Evolutionary conservation across 176 grass and related monocot species (phyloP).

Genomic region (Eleusine coracana): DNA sequence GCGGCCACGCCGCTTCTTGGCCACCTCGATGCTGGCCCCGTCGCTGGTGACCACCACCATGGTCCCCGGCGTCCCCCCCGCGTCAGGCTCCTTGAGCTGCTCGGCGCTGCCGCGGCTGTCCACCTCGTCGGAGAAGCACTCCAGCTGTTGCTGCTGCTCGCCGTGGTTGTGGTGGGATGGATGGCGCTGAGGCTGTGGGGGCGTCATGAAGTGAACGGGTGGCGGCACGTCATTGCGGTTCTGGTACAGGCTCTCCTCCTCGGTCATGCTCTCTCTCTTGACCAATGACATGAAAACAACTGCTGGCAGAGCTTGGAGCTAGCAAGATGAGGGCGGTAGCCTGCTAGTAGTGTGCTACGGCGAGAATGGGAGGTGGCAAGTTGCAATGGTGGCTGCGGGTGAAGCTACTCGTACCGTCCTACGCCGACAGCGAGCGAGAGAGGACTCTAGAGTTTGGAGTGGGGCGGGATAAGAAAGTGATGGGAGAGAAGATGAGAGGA

Average conservation of each 20-base stretch:
- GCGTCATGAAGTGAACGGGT: slow-evolving; percentile 38
- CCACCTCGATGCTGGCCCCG: slow-evolving; percentile 73
- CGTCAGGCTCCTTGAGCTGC: slow-evolving; percentile 36
- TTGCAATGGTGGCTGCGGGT: slow-evolving; percentile 8
- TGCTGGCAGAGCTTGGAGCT: background rate
- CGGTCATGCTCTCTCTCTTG: slow-evolving; percentile 42
- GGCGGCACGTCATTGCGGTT: slow-evolving; percentile 52
- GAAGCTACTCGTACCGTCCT: background rate
- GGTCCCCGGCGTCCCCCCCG: background rate
- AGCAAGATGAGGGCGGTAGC: slow-evolving; percentile 17
- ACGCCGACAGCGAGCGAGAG: background rate
- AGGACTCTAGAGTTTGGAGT: slow-evolving; percentile 7
- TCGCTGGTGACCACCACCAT: slow-evolving; percentile 37
- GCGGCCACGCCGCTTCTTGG: slow-evolving; percentile 71
- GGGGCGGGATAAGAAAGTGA: slow-evolving; percentile 42
- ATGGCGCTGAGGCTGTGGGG: slow-evolving; percentile 20
- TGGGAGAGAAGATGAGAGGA: slow-evolving; percentile 26
- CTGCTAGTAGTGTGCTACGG: background rate
- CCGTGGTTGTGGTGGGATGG: background rate
- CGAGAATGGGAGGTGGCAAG: background rate
- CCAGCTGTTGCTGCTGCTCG: slow-evolving; percentile 52
- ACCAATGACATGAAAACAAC: slow-evolving; percentile 46
- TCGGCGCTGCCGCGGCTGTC: slow-evolving; percentile 62
- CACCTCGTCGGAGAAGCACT: slow-evolving; percentile 78
- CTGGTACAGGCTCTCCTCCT: slow-evolving; percentile 66